Percentiles rank a stretch among this genome's conserved stretches.
Evolutionary conservation across 2,329 filamentous ascomycete genomes (phyloP).

Genomic region (Ascochyta pisi): DNA sequence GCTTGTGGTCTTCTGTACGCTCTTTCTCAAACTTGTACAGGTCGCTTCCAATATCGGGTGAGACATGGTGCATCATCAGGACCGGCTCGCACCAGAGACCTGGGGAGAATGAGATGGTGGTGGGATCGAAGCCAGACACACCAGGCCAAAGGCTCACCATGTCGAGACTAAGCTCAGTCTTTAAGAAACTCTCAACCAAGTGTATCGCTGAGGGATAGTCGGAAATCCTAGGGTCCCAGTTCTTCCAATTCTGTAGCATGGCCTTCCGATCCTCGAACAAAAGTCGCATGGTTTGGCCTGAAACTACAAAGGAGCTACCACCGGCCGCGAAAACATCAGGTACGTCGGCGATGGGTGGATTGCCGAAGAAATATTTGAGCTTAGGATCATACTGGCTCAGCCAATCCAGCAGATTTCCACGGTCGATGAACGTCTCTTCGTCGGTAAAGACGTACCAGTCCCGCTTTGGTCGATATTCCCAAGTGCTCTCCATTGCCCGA

Average conservation of each 20-base stretch:
- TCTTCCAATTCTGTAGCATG: constrained; percentile 54
- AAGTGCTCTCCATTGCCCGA: constrained; percentile 45
- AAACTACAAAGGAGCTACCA: constrained; percentile 61
- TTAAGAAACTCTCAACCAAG: constrained; percentile 57
- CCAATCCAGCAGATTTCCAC: constrained; percentile 62
- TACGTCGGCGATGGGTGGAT: constrained; percentile 35
- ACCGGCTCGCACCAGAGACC: constrained; percentile 52
- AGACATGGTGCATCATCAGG: constrained; percentile 54
- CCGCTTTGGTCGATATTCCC: constrained; percentile 52
- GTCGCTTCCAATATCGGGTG: constrained; percentile 50
- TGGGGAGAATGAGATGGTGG: constrained; percentile 51
- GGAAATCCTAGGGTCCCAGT: constrained; percentile 56
- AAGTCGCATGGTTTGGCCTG: constrained; percentile 57
- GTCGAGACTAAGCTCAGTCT: constrained; percentile 53
- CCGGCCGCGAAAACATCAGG: constrained; percentile 59
- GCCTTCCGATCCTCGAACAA: constrained; percentile 49
- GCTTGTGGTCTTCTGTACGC: constrained; percentile 24
- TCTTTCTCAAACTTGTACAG: constrained; percentile 57
- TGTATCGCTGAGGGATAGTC: constrained; percentile 59
- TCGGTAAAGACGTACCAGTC: constrained; percentile 68
- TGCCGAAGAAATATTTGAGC: constrained; percentile 61
- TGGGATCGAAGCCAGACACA: constrained; percentile 39
- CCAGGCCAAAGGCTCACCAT: constrained; percentile 57
- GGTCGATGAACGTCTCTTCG: constrained; percentile 64
- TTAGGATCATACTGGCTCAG: constrained; percentile 58